Conservation (phyloP, 73 alveolate species). For the Tetrahymena malaccensis region DNA sequence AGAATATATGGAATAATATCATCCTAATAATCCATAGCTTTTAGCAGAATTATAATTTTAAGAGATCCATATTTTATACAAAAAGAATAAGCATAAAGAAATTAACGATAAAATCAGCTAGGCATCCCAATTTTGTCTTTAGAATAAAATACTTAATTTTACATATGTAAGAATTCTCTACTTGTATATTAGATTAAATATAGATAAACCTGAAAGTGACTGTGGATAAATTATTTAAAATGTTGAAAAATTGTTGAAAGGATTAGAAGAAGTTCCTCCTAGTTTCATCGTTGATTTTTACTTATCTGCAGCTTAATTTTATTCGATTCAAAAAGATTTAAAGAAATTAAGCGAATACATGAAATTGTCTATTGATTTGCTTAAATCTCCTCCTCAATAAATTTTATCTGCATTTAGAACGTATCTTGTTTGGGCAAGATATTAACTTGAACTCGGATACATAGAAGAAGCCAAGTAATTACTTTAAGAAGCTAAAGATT, state of each 20-base stretch:
- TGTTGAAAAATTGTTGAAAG: background rate
- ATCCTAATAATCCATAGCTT: background rate
- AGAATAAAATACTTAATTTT: background rate
- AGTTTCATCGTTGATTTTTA: background rate
- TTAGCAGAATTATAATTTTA: background rate
- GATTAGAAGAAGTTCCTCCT: background rate
- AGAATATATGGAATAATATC: background rate
- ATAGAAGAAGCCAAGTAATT: background rate
- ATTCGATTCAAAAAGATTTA: background rate
- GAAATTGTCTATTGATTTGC: background rate
- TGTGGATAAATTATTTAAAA: background rate
- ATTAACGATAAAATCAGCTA: background rate
- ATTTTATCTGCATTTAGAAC: background rate
- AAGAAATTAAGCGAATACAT: background rate
- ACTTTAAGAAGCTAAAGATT: background rate
- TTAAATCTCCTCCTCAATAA: background rate
- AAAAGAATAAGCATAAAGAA: background rate
- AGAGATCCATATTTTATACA: background rate
- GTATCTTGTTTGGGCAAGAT: background rate
- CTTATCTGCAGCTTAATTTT: background rate
- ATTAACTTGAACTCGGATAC: background rate
- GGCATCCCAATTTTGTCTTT: background rate
- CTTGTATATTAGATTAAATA: background rate
- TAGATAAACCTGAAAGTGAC: background rate
- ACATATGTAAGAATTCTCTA: background rate